phyloP scores from a whole-genome alignment of 2,329 filamentous ascomycete species.

The Thelonectria rubi region DNA sequence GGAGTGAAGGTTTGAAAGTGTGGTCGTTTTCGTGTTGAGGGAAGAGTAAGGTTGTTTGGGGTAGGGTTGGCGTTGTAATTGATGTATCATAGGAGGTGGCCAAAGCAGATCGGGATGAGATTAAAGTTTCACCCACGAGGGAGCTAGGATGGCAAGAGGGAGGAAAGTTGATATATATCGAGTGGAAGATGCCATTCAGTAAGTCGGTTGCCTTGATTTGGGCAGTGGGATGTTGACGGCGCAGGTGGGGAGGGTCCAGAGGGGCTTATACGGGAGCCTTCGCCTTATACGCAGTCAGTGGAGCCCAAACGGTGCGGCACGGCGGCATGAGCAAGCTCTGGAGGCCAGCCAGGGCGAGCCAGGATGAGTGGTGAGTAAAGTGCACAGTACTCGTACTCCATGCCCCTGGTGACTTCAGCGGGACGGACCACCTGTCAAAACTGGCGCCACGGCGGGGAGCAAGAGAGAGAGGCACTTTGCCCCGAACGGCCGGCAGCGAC shows the following conservation, averaged over 20 bases:
- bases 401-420: constrained; percentile 30
- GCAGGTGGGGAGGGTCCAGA: constrained; percentile 31
- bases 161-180: constrained; percentile 38
- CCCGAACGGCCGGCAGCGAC: constrained; percentile 32
- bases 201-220: constrained; percentile 39
- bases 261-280: constrained; percentile 41
- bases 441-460: constrained; percentile 40
- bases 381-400: constrained; percentile 10
- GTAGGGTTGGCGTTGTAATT: constrained; percentile 16
- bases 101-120: constrained; percentile 22
- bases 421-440: constrained; percentile 42
- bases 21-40: neutral
- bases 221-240: constrained; percentile 35
- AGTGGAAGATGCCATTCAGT: constrained; percentile 15
- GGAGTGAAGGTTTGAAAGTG: constrained; percentile 4
- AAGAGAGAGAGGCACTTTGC: constrained; percentile 39
- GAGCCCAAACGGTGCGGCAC: constrained; percentile 30
- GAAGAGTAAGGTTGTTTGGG: constrained; percentile 15
- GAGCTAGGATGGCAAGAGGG: constrained; percentile 25
- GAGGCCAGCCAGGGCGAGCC: constrained; percentile 11
- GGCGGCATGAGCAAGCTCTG: constrained; percentile 17
- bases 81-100: constrained; percentile 15
- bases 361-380: neutral
- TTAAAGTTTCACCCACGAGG: constrained; percentile 25
- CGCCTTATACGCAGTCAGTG: constrained; percentile 43